Evolutionary conservation across 1,284 basidiomycete genomes (phyloP), one percentile per base, ranked within the genome.

Genomic region (Cystobasidium sp.): DNA sequence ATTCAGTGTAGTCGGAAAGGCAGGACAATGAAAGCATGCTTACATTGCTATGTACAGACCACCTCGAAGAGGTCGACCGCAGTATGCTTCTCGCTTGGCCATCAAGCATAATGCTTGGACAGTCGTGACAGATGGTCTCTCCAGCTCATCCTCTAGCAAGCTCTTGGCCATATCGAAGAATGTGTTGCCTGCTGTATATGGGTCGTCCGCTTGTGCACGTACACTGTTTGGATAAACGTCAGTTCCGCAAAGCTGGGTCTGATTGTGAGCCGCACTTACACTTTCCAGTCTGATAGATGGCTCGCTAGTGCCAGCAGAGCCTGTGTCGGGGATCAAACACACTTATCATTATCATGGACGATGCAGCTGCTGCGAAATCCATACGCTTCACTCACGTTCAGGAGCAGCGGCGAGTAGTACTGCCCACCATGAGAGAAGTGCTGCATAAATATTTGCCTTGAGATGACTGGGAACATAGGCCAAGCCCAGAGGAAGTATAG

Each of bases 311-410:
- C 70, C 3, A 73, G 53, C 10, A 73, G 41, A 4, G 70, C 62
- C 70, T 73, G 43, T 31, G 41, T 10, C 18, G 9, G n/a, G 9
- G 18, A 62, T 18, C 7, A 7, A 10, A 62, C 6, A 7, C 20
- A 55, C 20, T 10, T 16, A 14, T 62, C 59, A 12, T 31, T 56
- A 9, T 56, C 53, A 5, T 22, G 53, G n/a, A n/a, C n/a, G n/a
- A n/a, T n/a, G n/a, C n/a, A n/a, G n/a, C n/a, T n/a, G n/a, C n/a
- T n/a, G n/a, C n/a, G n/a, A n/a, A n/a, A n/a, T n/a, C n/a, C n/a
- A n/a, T n/a, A n/a, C n/a, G n/a, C n/a, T n/a, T n/a, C n/a, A n/a
- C 70, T 58, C 22, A 73, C 70, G 24, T 73, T 73, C 9, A 73
- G 20, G 6, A 73, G 53, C 9, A 73, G 55, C 18, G 70, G 70